Evolutionary conservation across 1,139 yeast genomes (phyloP).

Genomic region (Protomyces inundatus): DNA sequence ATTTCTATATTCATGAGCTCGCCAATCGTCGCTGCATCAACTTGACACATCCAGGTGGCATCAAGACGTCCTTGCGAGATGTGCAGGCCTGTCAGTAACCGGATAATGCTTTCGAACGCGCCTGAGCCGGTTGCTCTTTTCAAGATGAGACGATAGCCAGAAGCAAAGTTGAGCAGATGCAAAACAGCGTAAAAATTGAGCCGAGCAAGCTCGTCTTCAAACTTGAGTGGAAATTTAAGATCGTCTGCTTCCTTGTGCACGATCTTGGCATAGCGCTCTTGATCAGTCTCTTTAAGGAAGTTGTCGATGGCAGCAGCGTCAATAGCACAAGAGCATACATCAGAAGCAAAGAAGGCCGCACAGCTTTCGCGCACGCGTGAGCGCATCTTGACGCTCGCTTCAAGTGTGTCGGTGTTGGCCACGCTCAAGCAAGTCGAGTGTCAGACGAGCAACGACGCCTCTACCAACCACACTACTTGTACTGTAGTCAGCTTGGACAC

Average conservation of each 20-base stretch:
- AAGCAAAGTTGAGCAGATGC: conserved; percentile 19
- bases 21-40: not conserved
- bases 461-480: no score
- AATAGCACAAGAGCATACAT: not conserved
- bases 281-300: conserved; percentile 1
- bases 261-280: not conserved
- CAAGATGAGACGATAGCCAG: conserved; percentile 19
- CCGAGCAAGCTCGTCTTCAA: not conserved
- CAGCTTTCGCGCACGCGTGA: conserved; percentile 11
- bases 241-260: conserved; percentile 6
- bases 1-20: conserved; percentile 7
- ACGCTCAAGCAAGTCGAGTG: no score
- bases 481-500: no score
- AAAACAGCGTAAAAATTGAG: conserved; percentile 13
- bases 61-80: not conserved
- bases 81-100: conserved; percentile 11
- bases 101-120: conserved; percentile 17
- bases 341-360: not conserved
- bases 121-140: conserved; percentile 18
- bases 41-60: conserved; percentile 7
- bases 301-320: not conserved
- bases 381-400: not conserved
- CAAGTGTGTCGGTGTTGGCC: no score
- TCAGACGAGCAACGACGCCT: no score
- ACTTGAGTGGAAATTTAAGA: conserved; percentile 8